phyloP scores from a whole-genome alignment of 495 filamentous ascomycete species.

The Aspergillus haitiensis region DNA sequence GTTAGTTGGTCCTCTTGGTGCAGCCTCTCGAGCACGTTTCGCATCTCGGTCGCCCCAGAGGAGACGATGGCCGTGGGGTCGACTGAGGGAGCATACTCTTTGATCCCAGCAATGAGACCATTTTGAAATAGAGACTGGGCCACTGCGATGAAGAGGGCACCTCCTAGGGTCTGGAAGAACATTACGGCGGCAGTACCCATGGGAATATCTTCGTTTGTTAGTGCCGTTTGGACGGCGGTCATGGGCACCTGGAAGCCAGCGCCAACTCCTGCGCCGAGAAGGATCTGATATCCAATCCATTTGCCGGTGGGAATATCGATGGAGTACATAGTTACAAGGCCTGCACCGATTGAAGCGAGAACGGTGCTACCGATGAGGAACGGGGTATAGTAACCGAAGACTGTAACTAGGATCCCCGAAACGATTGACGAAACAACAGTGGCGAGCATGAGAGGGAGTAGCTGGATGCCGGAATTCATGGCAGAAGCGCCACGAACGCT shows the following conservation, averaged over 20 bases:
- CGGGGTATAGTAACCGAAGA: conserved; percentile 68
- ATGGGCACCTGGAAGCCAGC: conserved; percentile 15
- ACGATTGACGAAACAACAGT: conserved; percentile 35
- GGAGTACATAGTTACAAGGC: conserved; percentile 55
- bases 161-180: conserved; percentile 69
- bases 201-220: conserved; percentile 10
- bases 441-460: conserved; percentile 41
- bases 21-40: conserved; percentile 41
- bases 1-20: conserved; percentile 27
- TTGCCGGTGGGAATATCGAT: conserved; percentile 40
- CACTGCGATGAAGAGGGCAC: conserved; percentile 64
- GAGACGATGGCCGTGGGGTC: conserved; percentile 49
- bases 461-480: conserved; percentile 57
- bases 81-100: conserved; percentile 42
- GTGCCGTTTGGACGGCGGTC: conserved; percentile 12
- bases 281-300: conserved; percentile 62
- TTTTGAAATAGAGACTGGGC: conserved; percentile 65
- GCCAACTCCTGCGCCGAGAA: conserved; percentile 30
- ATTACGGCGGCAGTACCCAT: conserved; percentile 53
- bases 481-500: conserved; percentile 64
- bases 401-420: conserved; percentile 54
- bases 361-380: conserved; percentile 58
- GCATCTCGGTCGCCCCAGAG: conserved; percentile 59
- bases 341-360: conserved; percentile 60
- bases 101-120: conserved; percentile 51